Evolutionary conservation across 176 grass and related monocot species (phyloP).

Genomic region (Oryza brachyantha): DNA sequence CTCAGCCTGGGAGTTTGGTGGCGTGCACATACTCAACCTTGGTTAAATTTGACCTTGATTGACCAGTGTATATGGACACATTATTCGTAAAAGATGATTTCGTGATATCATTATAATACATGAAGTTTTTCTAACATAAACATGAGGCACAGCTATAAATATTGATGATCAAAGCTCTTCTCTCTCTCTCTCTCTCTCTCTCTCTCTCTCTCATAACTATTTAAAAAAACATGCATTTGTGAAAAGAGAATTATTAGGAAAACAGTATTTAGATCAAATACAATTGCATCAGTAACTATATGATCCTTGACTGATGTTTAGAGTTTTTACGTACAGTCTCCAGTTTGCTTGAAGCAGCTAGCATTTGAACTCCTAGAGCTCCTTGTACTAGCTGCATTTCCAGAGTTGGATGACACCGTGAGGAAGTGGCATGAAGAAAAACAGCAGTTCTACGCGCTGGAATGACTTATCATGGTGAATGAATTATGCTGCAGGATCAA

Average conservation of each 20-base stretch:
- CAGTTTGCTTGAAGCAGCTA: slow-evolving; percentile 90
- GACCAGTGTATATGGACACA: not conserved
- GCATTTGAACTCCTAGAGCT: slow-evolving; percentile 87
- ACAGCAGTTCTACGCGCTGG: slow-evolving; percentile 19
- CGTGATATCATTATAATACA: not conserved
- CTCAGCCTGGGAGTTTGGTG: too few species aligned
- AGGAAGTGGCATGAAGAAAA: slow-evolving; percentile 72
- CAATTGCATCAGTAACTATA: not conserved
- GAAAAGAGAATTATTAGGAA: not conserved
- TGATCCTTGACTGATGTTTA: slow-evolving; percentile 17
- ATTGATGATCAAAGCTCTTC: not conserved
- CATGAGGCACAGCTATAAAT: not conserved
- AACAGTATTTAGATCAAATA: not conserved
- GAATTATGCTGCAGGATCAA: not conserved
- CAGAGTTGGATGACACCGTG: slow-evolving; percentile 73
- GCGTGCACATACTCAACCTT: not conserved
- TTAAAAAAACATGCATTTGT: not conserved
- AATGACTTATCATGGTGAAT: not conserved
- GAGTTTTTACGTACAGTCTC: slow-evolving; percentile 58
- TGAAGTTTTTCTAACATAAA: not conserved
- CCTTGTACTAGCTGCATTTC: slow-evolving; percentile 65
- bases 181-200: too few species aligned
- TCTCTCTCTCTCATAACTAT: not conserved
- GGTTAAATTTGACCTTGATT: not conserved
- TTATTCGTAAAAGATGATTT: not conserved